Evolutionary conservation across 495 filamentous ascomycete species (phyloP).

Genomic region (Daldinia loculata): DNA sequence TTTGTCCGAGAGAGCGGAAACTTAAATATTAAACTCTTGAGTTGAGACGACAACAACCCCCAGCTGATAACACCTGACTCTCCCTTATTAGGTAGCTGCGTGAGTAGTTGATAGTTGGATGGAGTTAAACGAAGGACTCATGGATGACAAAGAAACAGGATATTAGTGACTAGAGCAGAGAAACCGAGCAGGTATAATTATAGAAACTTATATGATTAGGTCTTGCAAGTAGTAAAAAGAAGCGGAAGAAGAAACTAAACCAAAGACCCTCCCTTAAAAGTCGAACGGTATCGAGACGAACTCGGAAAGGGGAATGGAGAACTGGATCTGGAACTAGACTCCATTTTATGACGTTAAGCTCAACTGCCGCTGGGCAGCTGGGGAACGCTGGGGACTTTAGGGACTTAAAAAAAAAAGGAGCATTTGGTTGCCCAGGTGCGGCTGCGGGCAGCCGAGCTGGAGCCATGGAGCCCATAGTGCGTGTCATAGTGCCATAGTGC

Average conservation of each 20-base stretch:
- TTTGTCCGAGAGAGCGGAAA: conserved; percentile 35
- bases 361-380: conserved; percentile 38
- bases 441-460: conserved; percentile 25
- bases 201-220: conserved; percentile 24
- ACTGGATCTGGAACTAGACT: conserved; percentile 3
- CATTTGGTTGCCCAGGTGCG: conserved; percentile 9
- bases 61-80: not conserved
- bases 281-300: conserved; percentile 6
- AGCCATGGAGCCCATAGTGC: not conserved
- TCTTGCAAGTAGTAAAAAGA: conserved; percentile 8
- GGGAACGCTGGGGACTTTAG: not conserved
- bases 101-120: not conserved
- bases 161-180: not conserved
- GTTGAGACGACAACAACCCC: not conserved
- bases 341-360: conserved; percentile 37
- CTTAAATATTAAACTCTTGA: conserved; percentile 35
- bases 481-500: not conserved
- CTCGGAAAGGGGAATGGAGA: conserved; percentile 14
- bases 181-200: conserved; percentile 5
- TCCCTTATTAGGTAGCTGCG: not conserved
- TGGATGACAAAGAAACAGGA: conserved; percentile 16
- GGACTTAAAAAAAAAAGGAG: not conserved
- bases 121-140: conserved; percentile 27
- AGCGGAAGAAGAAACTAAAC: conserved; percentile 8
- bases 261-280: not conserved